phyloP scores from a whole-genome alignment of 306 rosid species.

The Rubus parviflorus region DNA sequence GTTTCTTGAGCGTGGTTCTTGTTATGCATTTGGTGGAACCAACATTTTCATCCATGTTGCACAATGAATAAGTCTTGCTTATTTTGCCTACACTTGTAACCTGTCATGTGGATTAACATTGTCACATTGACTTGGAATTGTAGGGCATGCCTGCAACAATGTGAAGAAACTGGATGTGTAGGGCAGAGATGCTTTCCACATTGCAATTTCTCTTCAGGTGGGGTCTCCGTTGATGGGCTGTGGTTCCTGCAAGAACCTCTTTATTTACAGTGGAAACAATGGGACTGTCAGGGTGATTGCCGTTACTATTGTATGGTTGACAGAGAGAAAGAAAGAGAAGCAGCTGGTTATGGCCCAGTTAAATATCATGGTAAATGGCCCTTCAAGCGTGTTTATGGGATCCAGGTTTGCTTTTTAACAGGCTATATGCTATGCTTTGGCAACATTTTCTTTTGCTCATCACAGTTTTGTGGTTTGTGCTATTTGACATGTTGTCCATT shows the following conservation, averaged over 20 bases:
- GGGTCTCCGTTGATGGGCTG: slow-evolving; percentile 33
- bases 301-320: slow-evolving; percentile 68
- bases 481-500: slow-evolving; percentile 27
- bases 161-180: slow-evolving; percentile 67
- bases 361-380: slow-evolving; percentile 93
- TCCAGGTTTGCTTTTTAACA: slow-evolving; percentile 56
- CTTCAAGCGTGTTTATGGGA: slow-evolving; percentile 57
- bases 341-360: slow-evolving; percentile 42
- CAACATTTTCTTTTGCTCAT: slow-evolving; percentile 12
- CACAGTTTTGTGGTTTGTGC: slow-evolving; percentile 12
- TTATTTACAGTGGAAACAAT: slow-evolving; percentile 59
- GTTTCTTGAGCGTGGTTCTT: neutral
- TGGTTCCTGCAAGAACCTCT: slow-evolving; percentile 61
- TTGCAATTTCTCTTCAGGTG: slow-evolving; percentile 50
- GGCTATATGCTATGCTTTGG: slow-evolving; percentile 10
- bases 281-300: slow-evolving; percentile 68
- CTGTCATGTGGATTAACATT: neutral
- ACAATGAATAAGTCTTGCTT: neutral
- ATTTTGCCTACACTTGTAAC: slow-evolving; percentile 6
- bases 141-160: slow-evolving; percentile 60
- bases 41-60: neutral
- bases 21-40: neutral
- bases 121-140: slow-evolving; percentile 15
- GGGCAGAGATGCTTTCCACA: slow-evolving; percentile 56
- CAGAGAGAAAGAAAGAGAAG: slow-evolving; percentile 60